Conservation (phyloP, 139 green algal genomes). For the Desmodesmus armatus region DNA sequence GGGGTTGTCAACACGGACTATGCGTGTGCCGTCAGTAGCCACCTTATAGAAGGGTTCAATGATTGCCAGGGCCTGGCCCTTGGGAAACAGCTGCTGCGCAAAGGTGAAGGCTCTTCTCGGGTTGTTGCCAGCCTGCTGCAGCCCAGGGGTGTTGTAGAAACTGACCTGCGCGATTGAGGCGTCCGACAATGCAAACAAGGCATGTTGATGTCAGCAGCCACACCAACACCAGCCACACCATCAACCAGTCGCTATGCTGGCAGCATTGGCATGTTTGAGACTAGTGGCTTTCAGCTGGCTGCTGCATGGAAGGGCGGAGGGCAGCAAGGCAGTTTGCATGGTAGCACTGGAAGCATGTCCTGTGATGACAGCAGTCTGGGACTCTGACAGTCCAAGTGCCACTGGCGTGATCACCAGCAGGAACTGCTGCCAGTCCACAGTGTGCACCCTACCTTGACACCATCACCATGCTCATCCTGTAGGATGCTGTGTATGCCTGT, state of each 20-base stretch:
- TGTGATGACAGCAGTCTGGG: background rate
- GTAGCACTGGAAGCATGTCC: background rate
- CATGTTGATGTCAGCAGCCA: background rate
- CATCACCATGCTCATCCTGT: slow-evolving; percentile 46
- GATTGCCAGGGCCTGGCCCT: slow-evolving; percentile 46
- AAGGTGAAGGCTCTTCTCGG: background rate
- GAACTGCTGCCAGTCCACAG: background rate
- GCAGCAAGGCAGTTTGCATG: too few species aligned
- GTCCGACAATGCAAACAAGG: background rate
- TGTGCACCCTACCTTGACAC: slow-evolving; percentile 27
- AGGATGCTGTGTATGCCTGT: slow-evolving; percentile 35
- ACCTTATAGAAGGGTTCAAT: slow-evolving; percentile 62
- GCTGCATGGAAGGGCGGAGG: background rate
- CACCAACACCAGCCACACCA: background rate
- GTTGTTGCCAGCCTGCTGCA: background rate
- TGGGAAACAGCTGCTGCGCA: slow-evolving; percentile 16
- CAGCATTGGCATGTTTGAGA: background rate
- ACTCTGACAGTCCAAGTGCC: too few species aligned
- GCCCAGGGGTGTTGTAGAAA: slow-evolving; percentile 42
- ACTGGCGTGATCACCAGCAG: background rate
- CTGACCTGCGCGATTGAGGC: slow-evolving; percentile 7
- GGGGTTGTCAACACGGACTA: slow-evolving; percentile 60
- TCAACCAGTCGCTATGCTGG: background rate
- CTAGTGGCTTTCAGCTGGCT: background rate
- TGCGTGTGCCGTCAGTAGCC: slow-evolving; percentile 44